Conservation (phyloP, 257 asterid species). For the Eucommia ulmoides region DNA sequence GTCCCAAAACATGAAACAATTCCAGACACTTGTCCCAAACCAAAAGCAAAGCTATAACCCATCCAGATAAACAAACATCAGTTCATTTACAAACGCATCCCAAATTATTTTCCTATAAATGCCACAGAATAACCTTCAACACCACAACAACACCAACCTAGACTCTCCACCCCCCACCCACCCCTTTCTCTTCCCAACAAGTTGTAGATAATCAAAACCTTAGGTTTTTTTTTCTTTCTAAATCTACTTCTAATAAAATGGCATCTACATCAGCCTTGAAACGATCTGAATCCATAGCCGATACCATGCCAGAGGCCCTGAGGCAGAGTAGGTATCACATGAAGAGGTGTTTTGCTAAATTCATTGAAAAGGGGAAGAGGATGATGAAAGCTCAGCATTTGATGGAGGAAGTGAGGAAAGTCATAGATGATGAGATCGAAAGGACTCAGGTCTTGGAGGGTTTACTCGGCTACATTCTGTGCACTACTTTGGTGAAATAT, state of each 20-base stretch:
- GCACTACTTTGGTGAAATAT: conserved; percentile 62
- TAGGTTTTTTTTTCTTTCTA: conserved; percentile 11
- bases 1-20: no score
- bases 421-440: conserved; percentile 49
- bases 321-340: conserved; percentile 82
- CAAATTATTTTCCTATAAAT: no score
- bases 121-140: no score
- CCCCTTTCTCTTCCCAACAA: no score
- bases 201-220: no score
- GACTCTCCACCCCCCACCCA: conserved; percentile 11
- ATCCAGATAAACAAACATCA: no score
- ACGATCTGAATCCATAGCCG: conserved; percentile 58
- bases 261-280: conserved; percentile 41
- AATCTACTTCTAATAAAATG: conserved; percentile 25
- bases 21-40: no score
- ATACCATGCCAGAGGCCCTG: conserved; percentile 86
- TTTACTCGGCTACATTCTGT: conserved; percentile 74
- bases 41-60: no score
- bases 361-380: conserved; percentile 54
- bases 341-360: conserved; percentile 84
- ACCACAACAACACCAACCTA: no score
- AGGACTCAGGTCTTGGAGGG: conserved; percentile 62
- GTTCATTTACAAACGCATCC: no score
- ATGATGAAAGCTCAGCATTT: conserved; percentile 50
- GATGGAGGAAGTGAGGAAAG: conserved; percentile 83